Evolutionary conservation across 2,329 filamentous ascomycete species (phyloP), one percentile per base, ranked within the genome.

Genomic region (Pseudophaeomoniella oleicola): DNA sequence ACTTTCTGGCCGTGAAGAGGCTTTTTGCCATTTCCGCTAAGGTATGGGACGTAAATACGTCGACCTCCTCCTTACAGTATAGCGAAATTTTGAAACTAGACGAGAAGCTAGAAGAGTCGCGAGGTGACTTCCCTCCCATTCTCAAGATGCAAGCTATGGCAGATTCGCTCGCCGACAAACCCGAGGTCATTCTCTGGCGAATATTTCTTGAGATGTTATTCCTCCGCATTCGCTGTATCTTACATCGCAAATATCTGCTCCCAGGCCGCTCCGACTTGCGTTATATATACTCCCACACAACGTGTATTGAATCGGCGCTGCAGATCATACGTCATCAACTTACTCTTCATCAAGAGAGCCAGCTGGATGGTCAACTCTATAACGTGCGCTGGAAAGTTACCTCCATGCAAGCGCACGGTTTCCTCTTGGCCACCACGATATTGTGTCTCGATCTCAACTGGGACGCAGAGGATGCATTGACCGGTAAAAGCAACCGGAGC

Each of bases 361-460:
- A 58, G 31, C 57, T 57, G 0, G 59, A 57, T 1, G 60, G 62
- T 0, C 53, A 52, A 4, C 40, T 68, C 5, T 51, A 53, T 35
- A 52, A 55, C 3, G 50, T 64, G 27, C 55, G 53, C 30, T 67
- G 60, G 60, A 62, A 63, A 32, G 40, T 65, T 12, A 57, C 57
- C 9, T 61, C 60, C 3, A 43, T 66, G 3, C 53, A 62, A 35
- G 56, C 55, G 2, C 59, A 65, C 38, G 63, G 66, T 40, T 67
- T 68, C 33, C 49, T 69, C 5, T 53, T 67, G 2, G 66, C 64
- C 1, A 60, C 61, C 31, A 66, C 64, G 39, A 55, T 69, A 14
- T 46, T 69, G 3, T 60, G 62, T 27, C 50, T 66, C 3, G 63
- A 67, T 37, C 49, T 63, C 13, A 52, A 56, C 32, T 49, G 48